Evolutionary conservation across 805 yeast species (phyloP).

Genomic region (Ogataea wickerhamii): DNA sequence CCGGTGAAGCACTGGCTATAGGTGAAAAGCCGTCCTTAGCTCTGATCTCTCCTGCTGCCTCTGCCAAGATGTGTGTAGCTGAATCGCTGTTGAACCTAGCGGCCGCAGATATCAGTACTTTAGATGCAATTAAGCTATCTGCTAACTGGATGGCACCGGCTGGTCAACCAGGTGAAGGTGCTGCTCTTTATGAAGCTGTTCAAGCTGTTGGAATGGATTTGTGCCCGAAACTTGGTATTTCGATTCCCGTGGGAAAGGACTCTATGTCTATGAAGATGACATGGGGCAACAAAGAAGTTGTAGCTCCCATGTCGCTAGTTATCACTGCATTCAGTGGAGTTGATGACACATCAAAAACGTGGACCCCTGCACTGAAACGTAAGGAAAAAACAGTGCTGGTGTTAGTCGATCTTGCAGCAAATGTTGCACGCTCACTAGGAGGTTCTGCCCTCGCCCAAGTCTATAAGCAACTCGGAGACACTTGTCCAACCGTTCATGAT

Average conservation of each 20-base stretch:
- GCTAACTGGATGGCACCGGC: slow-evolving; percentile 99
- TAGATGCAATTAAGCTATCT: slow-evolving; percentile 76
- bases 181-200: slow-evolving; percentile 92
- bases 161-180: slow-evolving; percentile 90
- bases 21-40: slow-evolving; percentile 96
- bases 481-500: slow-evolving; percentile 79
- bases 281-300: slow-evolving; percentile 89
- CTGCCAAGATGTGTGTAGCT: slow-evolving; percentile 94
- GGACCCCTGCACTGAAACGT: slow-evolving; percentile 84
- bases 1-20: slow-evolving; percentile 98
- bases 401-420: slow-evolving; percentile 72
- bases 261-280: slow-evolving; percentile 99
- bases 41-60: slow-evolving; percentile 79
- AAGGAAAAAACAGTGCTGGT: slow-evolving; percentile 56
- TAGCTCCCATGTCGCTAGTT: slow-evolving; percentile 90
- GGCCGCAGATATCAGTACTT: slow-evolving; percentile 81
- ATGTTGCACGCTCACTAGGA: slow-evolving; percentile 60
- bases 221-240: slow-evolving; percentile 87
- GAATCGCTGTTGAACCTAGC: slow-evolving; percentile 84
- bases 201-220: slow-evolving; percentile 92
- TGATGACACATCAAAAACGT: slow-evolving; percentile 75
- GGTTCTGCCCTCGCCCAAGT: slow-evolving; percentile 96
- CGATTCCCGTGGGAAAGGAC: slow-evolving; percentile 98
- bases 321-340: slow-evolving; percentile 93
- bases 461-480: slow-evolving; percentile 79